Conservation (phyloP, 1,284 basidiomycete genomes). For the Leccinum variabile region DNA sequence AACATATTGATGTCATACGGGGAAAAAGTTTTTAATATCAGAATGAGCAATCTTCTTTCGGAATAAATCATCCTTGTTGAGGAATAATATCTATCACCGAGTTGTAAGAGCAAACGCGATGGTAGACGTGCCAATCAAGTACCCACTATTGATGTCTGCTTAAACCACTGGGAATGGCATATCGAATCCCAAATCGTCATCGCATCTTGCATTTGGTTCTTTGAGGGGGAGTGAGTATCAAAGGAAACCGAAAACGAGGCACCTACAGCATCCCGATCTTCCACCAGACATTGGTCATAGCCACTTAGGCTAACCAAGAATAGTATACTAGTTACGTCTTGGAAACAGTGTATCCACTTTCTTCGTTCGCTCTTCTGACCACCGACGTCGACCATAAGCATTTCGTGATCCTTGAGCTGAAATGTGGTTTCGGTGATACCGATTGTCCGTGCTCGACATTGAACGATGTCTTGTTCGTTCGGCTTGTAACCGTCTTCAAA, state of each 20-base stretch:
- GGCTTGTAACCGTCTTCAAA: conserved; percentile 74
- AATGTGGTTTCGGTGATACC: conserved; percentile 96
- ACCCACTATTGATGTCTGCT: conserved; percentile 80
- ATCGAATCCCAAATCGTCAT: conserved; percentile 96
- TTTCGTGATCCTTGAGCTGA: conserved; percentile 67
- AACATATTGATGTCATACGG: conserved; percentile 47
- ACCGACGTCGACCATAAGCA: conserved; percentile 90
- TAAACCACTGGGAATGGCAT: conserved; percentile 92
- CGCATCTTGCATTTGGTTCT: conserved; percentile 97
- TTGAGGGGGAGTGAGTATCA: conserved; percentile 7
- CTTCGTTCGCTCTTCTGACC: conserved; percentile 88
- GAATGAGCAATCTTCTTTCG: conserved; percentile 79
- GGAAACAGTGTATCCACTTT: conserved; percentile 89
- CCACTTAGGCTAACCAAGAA: conserved; percentile 87
- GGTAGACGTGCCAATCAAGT: neutral
- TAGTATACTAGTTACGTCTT: conserved; percentile 84
- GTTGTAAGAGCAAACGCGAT: conserved; percentile 11
- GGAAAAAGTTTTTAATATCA: conserved; percentile 84
- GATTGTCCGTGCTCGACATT: conserved; percentile 83
- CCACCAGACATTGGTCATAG: conserved; percentile 91
- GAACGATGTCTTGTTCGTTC: conserved; percentile 82
- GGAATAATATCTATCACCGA: conserved; percentile 75
- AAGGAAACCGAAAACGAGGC: conserved; percentile 2
- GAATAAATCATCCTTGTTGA: conserved; percentile 91
- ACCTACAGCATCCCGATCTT: conserved; percentile 87